Evolutionary conservation across 2,329 filamentous ascomycete species (phyloP), one percentile per base, ranked within the genome.

Genomic region (Pezicula radicicola): DNA sequence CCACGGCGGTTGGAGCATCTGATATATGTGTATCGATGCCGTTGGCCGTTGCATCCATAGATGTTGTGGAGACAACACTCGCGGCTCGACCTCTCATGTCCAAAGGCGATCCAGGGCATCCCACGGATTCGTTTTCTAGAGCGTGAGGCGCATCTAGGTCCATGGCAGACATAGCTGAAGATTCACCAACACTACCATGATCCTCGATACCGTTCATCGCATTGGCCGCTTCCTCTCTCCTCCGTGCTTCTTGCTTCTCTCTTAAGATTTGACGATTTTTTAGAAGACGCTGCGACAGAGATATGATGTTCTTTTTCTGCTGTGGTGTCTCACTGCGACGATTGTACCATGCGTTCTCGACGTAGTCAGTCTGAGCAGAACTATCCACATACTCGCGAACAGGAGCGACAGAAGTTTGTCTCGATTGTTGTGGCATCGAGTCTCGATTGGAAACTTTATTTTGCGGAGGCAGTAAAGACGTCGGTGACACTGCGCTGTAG

Each of bases 261-360:
- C 57, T 54, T 25, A 62, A 51, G 27, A 54, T 59, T 6, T 56
- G 53, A 4, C 61, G 60, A 39, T 67, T 67, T 35, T 62, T 62
- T 9, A 68, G 58, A 25, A 68, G 52, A 18, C 63, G 59, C 44
- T 60, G 59, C 8, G 61, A 57, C 18, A 68, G 53, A 12, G 66
- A 52, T 18, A 68, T 46, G 30, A 66, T 56, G n/a, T 53, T 49
- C 19, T 56, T 62, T 49, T 59, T 61, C 3, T 56, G 52, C 19
- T 51, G 61, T 12, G 53, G 40, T 12, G 46, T 39, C 4, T 18
- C n/a, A 25, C 57, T 12, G 54, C 21, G 44, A 16, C 50, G 39
- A 37, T 58, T 63, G 54, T 63, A 68, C 66, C 66, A 68, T 2
- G 60, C 62, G 57, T 65, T 52, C 36, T 61, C 53, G 10, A 62